Evolutionary conservation across 257 asterid genomes (phyloP).

Genomic region (Ballota nigra): DNA sequence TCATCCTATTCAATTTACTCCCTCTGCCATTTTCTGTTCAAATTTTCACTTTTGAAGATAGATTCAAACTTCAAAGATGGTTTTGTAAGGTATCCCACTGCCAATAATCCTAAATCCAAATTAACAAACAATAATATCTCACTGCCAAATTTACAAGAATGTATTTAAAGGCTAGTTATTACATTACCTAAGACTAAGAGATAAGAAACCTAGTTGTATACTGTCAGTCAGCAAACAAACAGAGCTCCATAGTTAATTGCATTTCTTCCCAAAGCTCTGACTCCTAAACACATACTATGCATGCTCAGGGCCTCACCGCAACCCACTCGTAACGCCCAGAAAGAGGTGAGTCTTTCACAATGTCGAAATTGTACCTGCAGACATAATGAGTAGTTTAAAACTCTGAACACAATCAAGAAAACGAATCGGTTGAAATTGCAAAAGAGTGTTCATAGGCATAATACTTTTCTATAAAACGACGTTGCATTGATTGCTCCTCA

Average conservation of each 20-base stretch:
- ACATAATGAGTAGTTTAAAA: background rate
- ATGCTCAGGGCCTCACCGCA: slow-evolving; percentile 29
- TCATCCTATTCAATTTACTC: background rate
- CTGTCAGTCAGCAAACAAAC: slow-evolving; percentile 29
- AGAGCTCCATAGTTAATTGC: background rate
- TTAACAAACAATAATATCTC: background rate
- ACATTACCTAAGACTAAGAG: slow-evolving; percentile 18
- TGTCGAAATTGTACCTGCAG: slow-evolving; percentile 64
- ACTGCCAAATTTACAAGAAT: slow-evolving; percentile 25
- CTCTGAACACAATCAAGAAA: background rate
- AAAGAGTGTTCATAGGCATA: background rate
- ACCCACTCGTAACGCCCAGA: slow-evolving; percentile 80
- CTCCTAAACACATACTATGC: background rate
- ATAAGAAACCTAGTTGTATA: slow-evolving; percentile 9
- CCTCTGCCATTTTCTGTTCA: background rate
- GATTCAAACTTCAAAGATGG: background rate
- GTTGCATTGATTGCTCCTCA: slow-evolving; percentile 49
- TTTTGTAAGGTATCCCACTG: background rate
- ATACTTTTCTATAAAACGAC: slow-evolving; percentile 58
- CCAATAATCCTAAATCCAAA: background rate
- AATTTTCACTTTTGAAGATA: background rate
- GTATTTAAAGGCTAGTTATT: slow-evolving; percentile 12
- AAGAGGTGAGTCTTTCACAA: slow-evolving; percentile 49
- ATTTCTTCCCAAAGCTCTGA: slow-evolving; percentile 9
- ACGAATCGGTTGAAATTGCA: background rate